phyloP scores from a whole-genome alignment of 306 rosid genomes.

The Calophaca sinica region DNA sequence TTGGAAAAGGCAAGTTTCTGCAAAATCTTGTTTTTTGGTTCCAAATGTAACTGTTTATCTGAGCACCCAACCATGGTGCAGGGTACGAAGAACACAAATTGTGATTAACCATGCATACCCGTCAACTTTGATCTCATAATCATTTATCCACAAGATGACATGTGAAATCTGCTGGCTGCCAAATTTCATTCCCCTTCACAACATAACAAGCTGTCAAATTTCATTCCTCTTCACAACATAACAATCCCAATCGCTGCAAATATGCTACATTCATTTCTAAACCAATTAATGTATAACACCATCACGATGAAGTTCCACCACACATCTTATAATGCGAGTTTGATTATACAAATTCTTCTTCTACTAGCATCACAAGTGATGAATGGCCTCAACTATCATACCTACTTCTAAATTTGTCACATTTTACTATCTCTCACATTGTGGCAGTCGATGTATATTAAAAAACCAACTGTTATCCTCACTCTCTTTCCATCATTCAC shows the following conservation, averaged over 20 bases:
- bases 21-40: neutral
- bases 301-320: neutral
- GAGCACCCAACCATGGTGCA: conserved; percentile 4
- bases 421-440: no score
- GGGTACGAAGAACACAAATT: neutral
- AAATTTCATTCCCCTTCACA: neutral
- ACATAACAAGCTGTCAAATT: neutral
- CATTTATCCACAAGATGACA: neutral
- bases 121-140: neutral
- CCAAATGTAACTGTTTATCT: neutral
- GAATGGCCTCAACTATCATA: neutral
- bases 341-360: neutral
- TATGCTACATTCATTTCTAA: neutral
- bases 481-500: no score
- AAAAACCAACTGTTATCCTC: no score
- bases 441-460: no score
- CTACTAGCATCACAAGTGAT: neutral
- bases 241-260: neutral
- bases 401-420: no score
- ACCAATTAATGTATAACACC: neutral
- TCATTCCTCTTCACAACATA: neutral
- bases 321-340: neutral
- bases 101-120: neutral
- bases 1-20: neutral
- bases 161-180: neutral